Conservation (phyloP, 495 filamentous ascomycete genomes). For the Pyronema domesticum region DNA sequence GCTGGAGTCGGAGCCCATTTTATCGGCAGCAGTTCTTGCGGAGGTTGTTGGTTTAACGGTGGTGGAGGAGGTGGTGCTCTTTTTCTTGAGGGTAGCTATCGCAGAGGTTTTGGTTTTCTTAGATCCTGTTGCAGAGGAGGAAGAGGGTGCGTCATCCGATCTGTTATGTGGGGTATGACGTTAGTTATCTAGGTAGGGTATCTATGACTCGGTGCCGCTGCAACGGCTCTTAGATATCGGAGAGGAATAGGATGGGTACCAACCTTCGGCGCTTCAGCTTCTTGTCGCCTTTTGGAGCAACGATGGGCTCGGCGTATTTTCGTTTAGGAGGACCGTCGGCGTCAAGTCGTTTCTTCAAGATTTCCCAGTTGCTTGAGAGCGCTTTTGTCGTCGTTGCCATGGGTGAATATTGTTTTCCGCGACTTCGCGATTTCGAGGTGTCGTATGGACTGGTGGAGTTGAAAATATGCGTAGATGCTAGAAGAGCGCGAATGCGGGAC, state of each 20-base stretch:
- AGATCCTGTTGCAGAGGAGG: neutral
- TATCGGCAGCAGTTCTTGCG: slow-evolving; percentile 22
- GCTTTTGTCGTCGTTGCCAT: slow-evolving; percentile 8
- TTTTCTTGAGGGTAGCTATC: slow-evolving; percentile 19
- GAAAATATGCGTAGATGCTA: no score
- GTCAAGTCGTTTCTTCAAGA: slow-evolving; percentile 14
- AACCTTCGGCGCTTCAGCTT: slow-evolving; percentile 3
- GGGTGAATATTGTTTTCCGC: no score
- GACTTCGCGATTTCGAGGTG: no score
- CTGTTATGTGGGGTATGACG: neutral
- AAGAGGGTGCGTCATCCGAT: neutral
- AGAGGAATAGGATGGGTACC: neutral
- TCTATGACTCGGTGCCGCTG: neutral
- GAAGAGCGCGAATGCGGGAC: no score
- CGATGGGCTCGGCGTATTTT: neutral
- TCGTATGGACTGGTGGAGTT: no score
- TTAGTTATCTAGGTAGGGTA: neutral
- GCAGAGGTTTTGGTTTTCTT: neutral
- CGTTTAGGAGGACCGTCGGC: neutral
- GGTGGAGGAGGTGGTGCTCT: slow-evolving; percentile 40
- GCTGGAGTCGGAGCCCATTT: slow-evolving; percentile 12
- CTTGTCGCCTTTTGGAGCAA: neutral
- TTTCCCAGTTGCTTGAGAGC: slow-evolving; percentile 20
- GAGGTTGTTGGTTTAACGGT: neutral
- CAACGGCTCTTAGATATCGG: no score